Evolutionary conservation across 2,329 filamentous ascomycete genomes (phyloP).

Genomic region (Cryphonectria carpinicola): DNA sequence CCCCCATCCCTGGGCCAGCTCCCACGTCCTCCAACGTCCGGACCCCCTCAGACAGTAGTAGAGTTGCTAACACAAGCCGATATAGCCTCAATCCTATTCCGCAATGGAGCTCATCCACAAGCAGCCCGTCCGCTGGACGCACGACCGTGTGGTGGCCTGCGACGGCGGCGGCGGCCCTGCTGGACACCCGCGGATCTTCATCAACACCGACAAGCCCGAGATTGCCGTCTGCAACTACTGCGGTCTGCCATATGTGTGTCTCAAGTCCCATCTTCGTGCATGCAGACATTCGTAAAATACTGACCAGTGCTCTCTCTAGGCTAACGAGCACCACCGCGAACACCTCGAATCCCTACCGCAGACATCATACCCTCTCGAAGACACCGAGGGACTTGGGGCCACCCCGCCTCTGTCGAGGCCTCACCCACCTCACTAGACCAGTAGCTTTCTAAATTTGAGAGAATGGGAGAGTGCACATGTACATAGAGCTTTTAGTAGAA

Average conservation of each 20-base stretch:
- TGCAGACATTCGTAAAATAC: not conserved
- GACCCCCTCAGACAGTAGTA: not conserved
- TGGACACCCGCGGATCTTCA: conserved; percentile 92
- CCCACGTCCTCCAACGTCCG: not conserved
- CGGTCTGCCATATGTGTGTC: conserved; percentile 84
- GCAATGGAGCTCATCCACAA: conserved; percentile 97
- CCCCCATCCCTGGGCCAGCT: not conserved
- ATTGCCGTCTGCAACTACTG: conserved; percentile 92
- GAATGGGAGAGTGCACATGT: not conserved
- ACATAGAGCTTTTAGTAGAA: conserved; percentile 20
- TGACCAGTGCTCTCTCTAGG: conserved; percentile 54
- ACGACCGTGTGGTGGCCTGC: conserved; percentile 80
- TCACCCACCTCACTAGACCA: conserved; percentile 23
- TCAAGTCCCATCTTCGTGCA: conserved; percentile 9
- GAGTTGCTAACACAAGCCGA: not conserved
- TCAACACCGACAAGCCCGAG: conserved; percentile 97
- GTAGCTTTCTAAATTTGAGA: not conserved
- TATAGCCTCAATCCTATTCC: conserved; percentile 81
- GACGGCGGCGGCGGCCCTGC: conserved; percentile 90
- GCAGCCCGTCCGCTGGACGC: conserved; percentile 90
- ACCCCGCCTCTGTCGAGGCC: conserved; percentile 25
- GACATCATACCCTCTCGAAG: conserved; percentile 77
- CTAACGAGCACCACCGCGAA: conserved; percentile 84
- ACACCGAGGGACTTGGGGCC: conserved; percentile 39
- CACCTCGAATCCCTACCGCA: conserved; percentile 80